Percentiles rank a stretch among this genome's conserved stretches.
Conservation (phyloP, 108 stramenopile genomes). For the Discostella stelligeroides region DNA sequence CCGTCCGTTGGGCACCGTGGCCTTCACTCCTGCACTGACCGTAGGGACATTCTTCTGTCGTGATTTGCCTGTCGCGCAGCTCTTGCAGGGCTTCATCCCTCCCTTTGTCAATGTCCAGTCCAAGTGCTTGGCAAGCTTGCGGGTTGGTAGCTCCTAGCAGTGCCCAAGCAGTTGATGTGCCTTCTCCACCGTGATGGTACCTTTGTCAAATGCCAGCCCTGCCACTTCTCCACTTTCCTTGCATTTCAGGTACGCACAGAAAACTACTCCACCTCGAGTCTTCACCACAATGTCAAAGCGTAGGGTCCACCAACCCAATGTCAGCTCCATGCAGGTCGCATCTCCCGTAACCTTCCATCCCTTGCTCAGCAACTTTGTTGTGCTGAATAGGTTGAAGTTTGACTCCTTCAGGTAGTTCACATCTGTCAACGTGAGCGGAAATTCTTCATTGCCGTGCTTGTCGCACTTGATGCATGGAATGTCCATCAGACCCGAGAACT, state of each 20-base stretch:
- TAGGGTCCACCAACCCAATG: background rate
- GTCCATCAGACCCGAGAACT: background rate
- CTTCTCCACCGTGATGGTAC: background rate
- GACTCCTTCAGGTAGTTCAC: background rate
- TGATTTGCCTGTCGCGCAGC: slow-evolving; percentile 23
- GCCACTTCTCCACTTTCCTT: background rate
- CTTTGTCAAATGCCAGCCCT: background rate
- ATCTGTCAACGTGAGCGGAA: background rate
- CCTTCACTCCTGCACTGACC: background rate
- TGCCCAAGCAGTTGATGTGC: background rate
- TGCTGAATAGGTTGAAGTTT: slow-evolving; percentile 3
- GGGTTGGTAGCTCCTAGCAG: background rate
- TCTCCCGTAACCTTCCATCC: background rate
- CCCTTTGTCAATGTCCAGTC: background rate
- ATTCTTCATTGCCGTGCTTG: background rate
- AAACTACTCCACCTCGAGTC: background rate
- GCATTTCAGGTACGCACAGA: background rate
- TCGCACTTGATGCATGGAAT: background rate
- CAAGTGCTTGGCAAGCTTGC: background rate
- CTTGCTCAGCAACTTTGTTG: too few species aligned
- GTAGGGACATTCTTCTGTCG: slow-evolving; percentile 18
- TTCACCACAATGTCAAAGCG: background rate
- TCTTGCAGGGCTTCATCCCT: slow-evolving; percentile 13
- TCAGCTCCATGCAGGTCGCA: background rate
- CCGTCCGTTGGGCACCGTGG: slow-evolving; percentile 5